Base-by-base conservation (phyloP, 73 alveolate species). In the Paraurostyla sp. region DNA sequence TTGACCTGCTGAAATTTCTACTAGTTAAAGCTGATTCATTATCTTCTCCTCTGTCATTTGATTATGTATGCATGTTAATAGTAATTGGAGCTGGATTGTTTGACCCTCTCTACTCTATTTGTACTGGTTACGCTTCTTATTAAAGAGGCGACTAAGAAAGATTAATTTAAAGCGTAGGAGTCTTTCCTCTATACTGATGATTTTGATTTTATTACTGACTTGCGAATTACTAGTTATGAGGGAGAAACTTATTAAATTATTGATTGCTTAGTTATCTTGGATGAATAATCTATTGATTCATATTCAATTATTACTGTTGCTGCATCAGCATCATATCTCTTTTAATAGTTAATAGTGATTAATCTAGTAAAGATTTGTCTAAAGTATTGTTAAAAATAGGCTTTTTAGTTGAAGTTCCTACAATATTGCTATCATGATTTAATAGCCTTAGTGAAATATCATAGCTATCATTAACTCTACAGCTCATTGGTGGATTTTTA, bases 401-500 rank as follows among this genome's bases (percentile, higher is more conserved):
- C 22, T 32, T 69, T 18, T 29, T 69, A 13, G 45, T 36, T 9
- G 7, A n/a, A 11, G 84, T 9, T 27, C 78, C 78, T n/a, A 35
- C 20, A 16, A 32, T 3, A 41, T 69, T 69, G 58, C 58, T 15
- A 7, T 69, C 84, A n/a, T 15, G 42, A 69, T 43, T 41, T 15
- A 43, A 46, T 20, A 46, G 63, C 38, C 84, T 69, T 36, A 69
- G 41, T 7, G 84, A 69, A 13, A 69, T 25, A 43, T 69, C 84
- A 40, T 69, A 69, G 38, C 84, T 69, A 69, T 69, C 84, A 36
- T 43, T 69, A 13, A 69, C 84, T 69, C 84, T 30, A 43, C 84
- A 69, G 63, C 65, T 69, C 59, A 69, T 38, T 16, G 84, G 84
- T 7, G 84, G 65, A 43, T 69, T 69, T 35, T 69, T 38, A 69